These are phyloP conservation scores for Aotearoamyces nothofagi DNA, from an alignment of 2,329 filamentous ascomycete species.

Conservation along the genomic window DNA sequence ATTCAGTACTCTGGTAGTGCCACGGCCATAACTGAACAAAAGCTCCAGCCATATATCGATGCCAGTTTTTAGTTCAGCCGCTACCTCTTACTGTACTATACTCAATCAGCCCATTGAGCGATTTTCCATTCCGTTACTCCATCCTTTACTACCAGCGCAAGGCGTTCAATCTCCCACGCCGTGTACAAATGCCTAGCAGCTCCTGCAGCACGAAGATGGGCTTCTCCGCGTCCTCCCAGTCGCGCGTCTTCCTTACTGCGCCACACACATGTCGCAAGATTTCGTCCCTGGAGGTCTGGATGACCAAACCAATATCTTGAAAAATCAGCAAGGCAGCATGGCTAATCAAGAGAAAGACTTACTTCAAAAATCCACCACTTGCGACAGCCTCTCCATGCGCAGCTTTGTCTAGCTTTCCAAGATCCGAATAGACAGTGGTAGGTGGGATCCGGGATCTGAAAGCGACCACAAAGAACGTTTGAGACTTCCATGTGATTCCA, in stretches of 20 bases:
- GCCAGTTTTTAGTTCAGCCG: no score
- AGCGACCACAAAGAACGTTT: conserved; percentile 68
- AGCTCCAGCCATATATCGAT: no score
- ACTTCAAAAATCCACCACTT: conserved; percentile 73
- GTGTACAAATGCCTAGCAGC: conserved; percentile 45
- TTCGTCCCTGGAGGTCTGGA: conserved; percentile 53
- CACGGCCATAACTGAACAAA: no score
- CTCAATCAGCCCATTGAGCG: conserved; percentile 45
- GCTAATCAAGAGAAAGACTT: conserved; percentile 10
- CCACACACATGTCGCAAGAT: conserved; percentile 71
- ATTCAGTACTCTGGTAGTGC: no score
- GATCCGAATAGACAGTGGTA: conserved; percentile 48
- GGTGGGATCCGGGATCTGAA: conserved; percentile 63
- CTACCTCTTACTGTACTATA: no score
- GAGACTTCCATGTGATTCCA: conserved; percentile 39
- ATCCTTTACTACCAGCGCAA: conserved; percentile 53
- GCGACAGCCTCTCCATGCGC: conserved; percentile 68
- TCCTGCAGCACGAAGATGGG: conserved; percentile 49
- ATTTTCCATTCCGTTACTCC: conserved; percentile 49
- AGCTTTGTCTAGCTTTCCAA: conserved; percentile 60
- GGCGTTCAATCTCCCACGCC: conserved; percentile 57
- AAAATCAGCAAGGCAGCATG: no score
- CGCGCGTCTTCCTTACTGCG: conserved; percentile 41
- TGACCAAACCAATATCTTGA: conserved; percentile 73
- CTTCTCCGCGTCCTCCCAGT: conserved; percentile 41